phyloP scores from a whole-genome alignment of 2,329 filamentous ascomycete genomes.

The Fusarium brachygibbosum region DNA sequence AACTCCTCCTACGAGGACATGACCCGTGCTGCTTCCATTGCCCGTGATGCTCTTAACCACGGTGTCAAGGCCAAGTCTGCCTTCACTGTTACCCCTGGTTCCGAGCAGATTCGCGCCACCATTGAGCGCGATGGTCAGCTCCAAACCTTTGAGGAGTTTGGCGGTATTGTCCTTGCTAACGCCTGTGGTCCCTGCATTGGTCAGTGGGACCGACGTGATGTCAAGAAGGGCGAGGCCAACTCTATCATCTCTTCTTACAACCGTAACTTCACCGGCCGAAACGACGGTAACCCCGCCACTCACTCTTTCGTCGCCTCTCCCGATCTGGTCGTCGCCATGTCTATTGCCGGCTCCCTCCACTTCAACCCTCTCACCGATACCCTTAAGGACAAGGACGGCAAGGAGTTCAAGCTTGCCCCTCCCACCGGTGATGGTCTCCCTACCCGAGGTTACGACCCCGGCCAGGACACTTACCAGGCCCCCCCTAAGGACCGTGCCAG shows the following conservation, averaged over 20 bases:
- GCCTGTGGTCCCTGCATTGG: constrained; percentile 95
- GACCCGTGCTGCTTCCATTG: constrained; percentile 92
- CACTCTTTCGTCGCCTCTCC: constrained; percentile 94
- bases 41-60: constrained; percentile 90
- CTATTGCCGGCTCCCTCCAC: constrained; percentile 84
- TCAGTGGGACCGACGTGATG: constrained; percentile 93
- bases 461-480: constrained; percentile 94
- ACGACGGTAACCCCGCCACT: constrained; percentile 94
- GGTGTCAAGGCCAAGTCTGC: constrained; percentile 89
- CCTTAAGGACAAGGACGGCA: constrained; percentile 94
- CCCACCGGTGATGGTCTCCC: constrained; percentile 88
- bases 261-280: constrained; percentile 99
- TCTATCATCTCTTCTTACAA: constrained; percentile 99
- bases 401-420: constrained; percentile 89
- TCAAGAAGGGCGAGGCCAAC: constrained; percentile 96
- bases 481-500: constrained; percentile 82
- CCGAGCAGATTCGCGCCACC: constrained; percentile 96
- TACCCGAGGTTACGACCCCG: constrained; percentile 85
- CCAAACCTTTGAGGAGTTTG: constrained; percentile 85
- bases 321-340: constrained; percentile 88
- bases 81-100: constrained; percentile 97
- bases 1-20: constrained; percentile 99
- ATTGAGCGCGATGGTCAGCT: constrained; percentile 90
- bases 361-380: constrained; percentile 97
- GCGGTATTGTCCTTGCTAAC: constrained; percentile 91